A percentile compares a stretch with the other conserved stretches of the same genome.
Evolutionary conservation across 1,284 basidiomycete species (phyloP).

Genomic region (Garcileccinum viscosum): DNA sequence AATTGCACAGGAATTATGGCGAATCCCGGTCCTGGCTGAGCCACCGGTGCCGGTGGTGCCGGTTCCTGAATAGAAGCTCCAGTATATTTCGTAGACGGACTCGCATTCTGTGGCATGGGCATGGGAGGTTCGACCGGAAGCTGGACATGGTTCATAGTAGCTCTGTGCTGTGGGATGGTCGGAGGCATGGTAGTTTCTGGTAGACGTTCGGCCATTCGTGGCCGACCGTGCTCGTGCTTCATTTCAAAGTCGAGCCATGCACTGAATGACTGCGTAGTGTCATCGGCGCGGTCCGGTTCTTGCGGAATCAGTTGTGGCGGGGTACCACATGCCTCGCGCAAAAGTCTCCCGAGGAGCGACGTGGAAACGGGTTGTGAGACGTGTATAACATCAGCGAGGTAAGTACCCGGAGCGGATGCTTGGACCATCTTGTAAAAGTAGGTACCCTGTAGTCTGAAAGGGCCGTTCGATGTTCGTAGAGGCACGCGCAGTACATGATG

Average conservation of each 20-base stretch:
- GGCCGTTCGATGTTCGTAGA: not conserved
- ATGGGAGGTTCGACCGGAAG: not conserved
- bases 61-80: not conserved
- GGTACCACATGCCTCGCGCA: constrained; percentile 11
- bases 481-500: not conserved
- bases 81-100: not conserved
- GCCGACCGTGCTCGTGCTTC: not conserved
- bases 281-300: not conserved
- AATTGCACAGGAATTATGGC: not conserved
- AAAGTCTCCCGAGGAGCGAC: constrained; percentile 4
- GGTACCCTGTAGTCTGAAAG: constrained; percentile 2
- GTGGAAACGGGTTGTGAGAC: not conserved
- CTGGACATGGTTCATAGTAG: not conserved
- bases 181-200: not conserved
- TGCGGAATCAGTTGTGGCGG: constrained; percentile 2
- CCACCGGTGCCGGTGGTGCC: not conserved
- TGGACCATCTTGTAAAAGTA: constrained; percentile 6
- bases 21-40: not conserved
- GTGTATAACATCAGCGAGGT: constrained; percentile 6
- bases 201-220: not conserved
- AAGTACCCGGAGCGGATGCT: not conserved
- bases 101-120: not conserved
- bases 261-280: not conserved
- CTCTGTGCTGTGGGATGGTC: not conserved
- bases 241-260: constrained; percentile 5